A percentile compares a stretch with the other conserved stretches of the same genome.
phyloP scores from a whole-genome alignment of 306 rosid genomes.

The Cucumis hystrix region DNA sequence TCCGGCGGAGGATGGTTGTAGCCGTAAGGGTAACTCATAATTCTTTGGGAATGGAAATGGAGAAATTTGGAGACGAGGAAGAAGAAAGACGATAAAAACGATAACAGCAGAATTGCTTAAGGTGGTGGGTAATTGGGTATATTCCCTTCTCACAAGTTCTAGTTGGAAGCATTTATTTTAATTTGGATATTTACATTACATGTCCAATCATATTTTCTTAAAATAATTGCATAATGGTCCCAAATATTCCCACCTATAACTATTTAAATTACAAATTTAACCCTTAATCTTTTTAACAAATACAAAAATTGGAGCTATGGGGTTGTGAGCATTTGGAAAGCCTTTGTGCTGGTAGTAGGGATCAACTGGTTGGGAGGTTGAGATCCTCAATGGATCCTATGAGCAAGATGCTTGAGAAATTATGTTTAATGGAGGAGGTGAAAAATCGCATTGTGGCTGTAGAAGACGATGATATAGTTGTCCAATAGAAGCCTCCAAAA shows the following conservation, averaged over 20 bases:
- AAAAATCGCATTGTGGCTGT: too few relatives aligned
- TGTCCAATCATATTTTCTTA: background rate
- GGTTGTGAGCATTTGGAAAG: too few relatives aligned
- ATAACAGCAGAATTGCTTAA: background rate
- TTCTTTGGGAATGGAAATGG: background rate
- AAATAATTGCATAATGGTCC: background rate
- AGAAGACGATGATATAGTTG: too few relatives aligned
- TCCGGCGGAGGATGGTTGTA: background rate
- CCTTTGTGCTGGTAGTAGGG: too few relatives aligned
- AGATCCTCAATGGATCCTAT: too few relatives aligned
- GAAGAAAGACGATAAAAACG: background rate
- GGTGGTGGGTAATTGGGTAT: background rate
- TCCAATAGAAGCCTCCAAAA: too few relatives aligned
- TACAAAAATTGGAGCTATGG: too few relatives aligned
- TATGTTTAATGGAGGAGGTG: too few relatives aligned
- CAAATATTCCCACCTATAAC: background rate
- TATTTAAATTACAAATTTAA: too few relatives aligned
- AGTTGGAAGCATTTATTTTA: background rate
- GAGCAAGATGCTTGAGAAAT: too few relatives aligned
- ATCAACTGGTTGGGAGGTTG: too few relatives aligned
- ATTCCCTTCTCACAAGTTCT: background rate
- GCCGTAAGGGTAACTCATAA: background rate
- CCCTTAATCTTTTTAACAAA: too few relatives aligned
- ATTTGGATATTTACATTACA: background rate
- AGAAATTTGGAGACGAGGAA: background rate